These are phyloP conservation scores for Alternaria brassicicola DNA, from an alignment of 2,329 filamentous ascomycete genomes.

Conservation along the genomic window DNA sequence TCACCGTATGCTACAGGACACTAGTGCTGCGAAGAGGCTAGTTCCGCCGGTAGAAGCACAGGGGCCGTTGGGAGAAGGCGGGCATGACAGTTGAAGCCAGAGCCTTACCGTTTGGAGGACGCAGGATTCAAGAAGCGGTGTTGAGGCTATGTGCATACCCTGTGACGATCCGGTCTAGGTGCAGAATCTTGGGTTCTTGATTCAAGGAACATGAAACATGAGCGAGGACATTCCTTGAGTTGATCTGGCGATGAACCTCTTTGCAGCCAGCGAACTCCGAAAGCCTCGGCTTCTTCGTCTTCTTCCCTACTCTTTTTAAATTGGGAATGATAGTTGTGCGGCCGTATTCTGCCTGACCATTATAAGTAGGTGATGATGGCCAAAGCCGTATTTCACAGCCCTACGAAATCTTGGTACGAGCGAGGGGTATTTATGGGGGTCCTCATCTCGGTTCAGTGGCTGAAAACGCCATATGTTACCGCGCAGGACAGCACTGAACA, in stretches of 20 bases:
- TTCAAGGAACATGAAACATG: constrained; percentile 9
- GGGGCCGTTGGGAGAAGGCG: constrained; percentile 21
- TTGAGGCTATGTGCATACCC: constrained; percentile 1
- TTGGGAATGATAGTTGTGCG: neutral
- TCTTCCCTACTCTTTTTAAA: neutral
- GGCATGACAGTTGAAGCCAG: constrained; percentile 6
- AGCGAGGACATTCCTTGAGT: neutral
- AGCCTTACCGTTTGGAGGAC: neutral
- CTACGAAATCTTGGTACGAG: neutral
- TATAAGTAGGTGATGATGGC: neutral
- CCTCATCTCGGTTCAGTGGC: constrained; percentile 9
- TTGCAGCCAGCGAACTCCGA: neutral
- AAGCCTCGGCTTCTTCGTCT: neutral
- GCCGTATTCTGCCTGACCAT: neutral
- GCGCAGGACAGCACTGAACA: constrained; percentile 9
- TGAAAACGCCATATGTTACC: neutral
- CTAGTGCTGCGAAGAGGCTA: constrained; percentile 18
- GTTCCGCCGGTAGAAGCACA: constrained; percentile 23
- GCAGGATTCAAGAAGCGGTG: constrained; percentile 1
- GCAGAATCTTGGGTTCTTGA: neutral
- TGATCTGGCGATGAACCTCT: neutral
- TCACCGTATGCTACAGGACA: constrained; percentile 21
- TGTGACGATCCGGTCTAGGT: constrained; percentile 14
- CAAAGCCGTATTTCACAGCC: neutral
- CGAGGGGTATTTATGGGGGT: neutral